phyloP scores from a whole-genome alignment of 768 basidiomycete genomes.

The Boletus speciosus region DNA sequence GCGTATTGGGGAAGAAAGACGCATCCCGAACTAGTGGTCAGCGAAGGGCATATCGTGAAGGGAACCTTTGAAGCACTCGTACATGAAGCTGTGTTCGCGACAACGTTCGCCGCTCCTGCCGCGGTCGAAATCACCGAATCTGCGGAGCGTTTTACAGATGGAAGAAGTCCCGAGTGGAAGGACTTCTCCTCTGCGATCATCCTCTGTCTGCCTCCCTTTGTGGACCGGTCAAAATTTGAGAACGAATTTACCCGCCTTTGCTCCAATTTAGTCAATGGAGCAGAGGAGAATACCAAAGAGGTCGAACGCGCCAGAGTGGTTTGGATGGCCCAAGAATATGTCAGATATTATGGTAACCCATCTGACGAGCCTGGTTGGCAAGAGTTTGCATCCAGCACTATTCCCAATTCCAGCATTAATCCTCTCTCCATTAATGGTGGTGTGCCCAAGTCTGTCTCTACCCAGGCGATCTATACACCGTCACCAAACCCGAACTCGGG shows the following conservation, averaged over 20 bases:
- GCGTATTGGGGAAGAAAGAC: constrained; percentile 75
- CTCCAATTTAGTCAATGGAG: constrained; percentile 59
- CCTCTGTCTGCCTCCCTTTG: constrained; percentile 55
- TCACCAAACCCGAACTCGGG: constrained; percentile 41
- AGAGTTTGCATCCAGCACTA: constrained; percentile 49
- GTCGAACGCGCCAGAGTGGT: constrained; percentile 45
- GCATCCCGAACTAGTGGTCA: constrained; percentile 64
- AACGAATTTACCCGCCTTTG: constrained; percentile 67
- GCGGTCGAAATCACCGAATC: constrained; percentile 15
- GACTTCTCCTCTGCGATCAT: constrained; percentile 61
- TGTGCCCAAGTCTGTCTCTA: constrained; percentile 47
- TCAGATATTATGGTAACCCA: constrained; percentile 53
- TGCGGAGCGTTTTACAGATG: constrained; percentile 17
- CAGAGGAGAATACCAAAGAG: constrained; percentile 37
- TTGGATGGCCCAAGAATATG: constrained; percentile 68
- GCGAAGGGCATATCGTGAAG: constrained; percentile 45
- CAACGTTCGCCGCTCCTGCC: constrained; percentile 46
- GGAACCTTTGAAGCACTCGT: constrained; percentile 77
- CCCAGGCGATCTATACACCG: constrained; percentile 49
- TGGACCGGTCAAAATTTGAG: constrained; percentile 58
- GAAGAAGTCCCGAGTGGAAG: constrained; percentile 46
- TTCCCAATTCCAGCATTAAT: constrained; percentile 40
- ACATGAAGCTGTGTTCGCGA: constrained; percentile 80
- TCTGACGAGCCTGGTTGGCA: constrained; percentile 55
- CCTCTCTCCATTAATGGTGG: constrained; percentile 24